Base-by-base conservation (phyloP, 1,139 yeast species). In the Magnusiomyces suaveolens region DNA sequence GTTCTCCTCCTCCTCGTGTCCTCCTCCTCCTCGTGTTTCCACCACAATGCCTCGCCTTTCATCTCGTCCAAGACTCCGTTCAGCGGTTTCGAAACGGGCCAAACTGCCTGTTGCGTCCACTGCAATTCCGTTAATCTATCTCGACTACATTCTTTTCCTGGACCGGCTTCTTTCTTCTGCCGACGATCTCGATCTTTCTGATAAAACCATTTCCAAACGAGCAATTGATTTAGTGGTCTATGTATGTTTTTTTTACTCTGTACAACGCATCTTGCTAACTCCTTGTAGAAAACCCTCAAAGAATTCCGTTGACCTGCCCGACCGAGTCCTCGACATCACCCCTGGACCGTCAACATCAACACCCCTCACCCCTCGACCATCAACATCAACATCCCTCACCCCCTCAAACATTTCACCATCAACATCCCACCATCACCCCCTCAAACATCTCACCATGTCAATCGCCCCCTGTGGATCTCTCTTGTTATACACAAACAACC, bases 401-500 rank as follows among this genome's bases (percentile, higher is more conserved):
- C n/a, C n/a, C n/a, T n/a, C n/a, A n/a, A n/a, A n/a, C n/a, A 29
- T 29, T 29, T 29, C 6, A 6, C 12, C 33, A 29, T 29, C 33
- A 29, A 29, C 12, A 29, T 6, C 6, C 33, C 10, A 6, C 12
- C 12, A 29, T 29, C 12, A 12, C 6, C 6, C 12, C 48, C 52
- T 52, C 50, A 54, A 49, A 23, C 32, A 49, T 51, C 59, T 56
- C 2, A 86, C 79, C 83, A 84, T 84, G 10, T 73, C 74, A 46
- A 90, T 73, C 0, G 97, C 96, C 16, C 79, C 79, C 47, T 77
- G 76, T 0, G 98, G 96, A 60, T 83, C 84, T 58, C 86, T 79
- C 69, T 92, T 92, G 71, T 88, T 87, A 73, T 87, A 88, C 10
- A 92, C 97, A 75, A 92, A 92, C 56, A 92, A 76, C 1, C 98